These are phyloP conservation scores for Xylariaceae sp. DNA, from an alignment of 2,329 filamentous ascomycete species.

Conservation along the genomic window DNA sequence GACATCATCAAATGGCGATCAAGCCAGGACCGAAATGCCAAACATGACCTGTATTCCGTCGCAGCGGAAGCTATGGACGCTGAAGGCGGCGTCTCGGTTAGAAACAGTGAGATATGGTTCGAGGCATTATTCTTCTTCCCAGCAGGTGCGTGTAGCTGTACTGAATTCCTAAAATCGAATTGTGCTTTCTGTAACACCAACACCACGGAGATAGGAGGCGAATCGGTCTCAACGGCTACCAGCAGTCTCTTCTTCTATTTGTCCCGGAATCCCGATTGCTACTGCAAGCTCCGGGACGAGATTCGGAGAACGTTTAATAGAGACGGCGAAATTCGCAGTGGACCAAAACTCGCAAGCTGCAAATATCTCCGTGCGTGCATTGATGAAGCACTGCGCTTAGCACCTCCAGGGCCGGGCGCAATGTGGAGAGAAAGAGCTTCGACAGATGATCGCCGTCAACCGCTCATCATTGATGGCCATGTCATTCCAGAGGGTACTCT, in stretches of 20 bases:
- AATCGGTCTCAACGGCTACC: constrained; percentile 9
- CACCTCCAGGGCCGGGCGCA: neutral
- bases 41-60: constrained; percentile 14
- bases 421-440: constrained; percentile 2
- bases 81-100: neutral
- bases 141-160: constrained; percentile 6
- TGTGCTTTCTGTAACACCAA: neutral
- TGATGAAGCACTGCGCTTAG: constrained; percentile 8
- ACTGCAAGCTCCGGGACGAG: constrained; percentile 5
- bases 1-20: constrained; percentile 8
- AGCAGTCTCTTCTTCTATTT: constrained; percentile 14
- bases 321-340: neutral
- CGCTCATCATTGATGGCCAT: constrained; percentile 6
- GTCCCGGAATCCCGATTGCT: constrained; percentile 6
- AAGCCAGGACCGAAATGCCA: constrained; percentile 3
- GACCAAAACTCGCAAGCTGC: constrained; percentile 8
- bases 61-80: neutral
- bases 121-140: constrained; percentile 10
- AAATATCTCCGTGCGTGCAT: constrained; percentile 14
- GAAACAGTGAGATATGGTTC: constrained; percentile 11
- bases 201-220: neutral
- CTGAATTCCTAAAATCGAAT: neutral
- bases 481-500: constrained; percentile 4
- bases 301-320: constrained; percentile 1
- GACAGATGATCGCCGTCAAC: neutral